phyloP scores from a whole-genome alignment of 2,329 filamentous ascomycete species.

The Phaeomoniella chlamydospora region DNA sequence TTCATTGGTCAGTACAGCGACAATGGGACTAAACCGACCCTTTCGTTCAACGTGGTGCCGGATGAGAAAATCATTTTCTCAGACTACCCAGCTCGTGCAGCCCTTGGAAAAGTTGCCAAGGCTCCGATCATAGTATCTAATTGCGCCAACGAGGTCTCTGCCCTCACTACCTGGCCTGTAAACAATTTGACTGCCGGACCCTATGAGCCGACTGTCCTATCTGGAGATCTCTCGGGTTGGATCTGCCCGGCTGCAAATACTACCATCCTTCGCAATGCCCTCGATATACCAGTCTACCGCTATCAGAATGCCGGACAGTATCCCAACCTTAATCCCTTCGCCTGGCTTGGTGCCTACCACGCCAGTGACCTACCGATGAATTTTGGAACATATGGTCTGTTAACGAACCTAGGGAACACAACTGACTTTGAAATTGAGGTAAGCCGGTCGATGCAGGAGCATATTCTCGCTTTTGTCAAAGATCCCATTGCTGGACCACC shows the following conservation, averaged over 20 bases:
- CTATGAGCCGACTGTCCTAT: constrained; percentile 1
- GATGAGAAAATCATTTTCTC: constrained; percentile 16
- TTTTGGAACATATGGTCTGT: constrained; percentile 23
- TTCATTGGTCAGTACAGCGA: constrained; percentile 13
- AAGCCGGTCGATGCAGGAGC: background rate
- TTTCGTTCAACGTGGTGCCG: constrained; percentile 11
- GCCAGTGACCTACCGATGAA: constrained; percentile 21
- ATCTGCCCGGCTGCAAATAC: constrained; percentile 16
- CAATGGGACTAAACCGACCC: constrained; percentile 6
- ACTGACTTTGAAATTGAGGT: background rate
- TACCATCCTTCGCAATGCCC: constrained; percentile 13
- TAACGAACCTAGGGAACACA: background rate
- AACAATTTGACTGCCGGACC: background rate
- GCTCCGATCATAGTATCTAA: constrained; percentile 8
- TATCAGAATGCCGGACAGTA: constrained; percentile 27
- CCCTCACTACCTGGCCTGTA: constrained; percentile 4
- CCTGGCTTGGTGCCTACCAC: constrained; percentile 30
- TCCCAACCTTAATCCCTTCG: constrained; percentile 21
- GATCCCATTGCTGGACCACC: background rate
- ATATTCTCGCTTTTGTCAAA: background rate
- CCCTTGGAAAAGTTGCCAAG: constrained; percentile 7
- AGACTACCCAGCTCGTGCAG: constrained; percentile 12
- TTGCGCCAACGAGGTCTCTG: constrained; percentile 8
- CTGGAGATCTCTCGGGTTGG: constrained; percentile 6
- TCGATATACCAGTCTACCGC: constrained; percentile 20